Base-by-base conservation (phyloP, 2,329 filamentous ascomycete genomes). In the Xylariaceae sp. region DNA sequence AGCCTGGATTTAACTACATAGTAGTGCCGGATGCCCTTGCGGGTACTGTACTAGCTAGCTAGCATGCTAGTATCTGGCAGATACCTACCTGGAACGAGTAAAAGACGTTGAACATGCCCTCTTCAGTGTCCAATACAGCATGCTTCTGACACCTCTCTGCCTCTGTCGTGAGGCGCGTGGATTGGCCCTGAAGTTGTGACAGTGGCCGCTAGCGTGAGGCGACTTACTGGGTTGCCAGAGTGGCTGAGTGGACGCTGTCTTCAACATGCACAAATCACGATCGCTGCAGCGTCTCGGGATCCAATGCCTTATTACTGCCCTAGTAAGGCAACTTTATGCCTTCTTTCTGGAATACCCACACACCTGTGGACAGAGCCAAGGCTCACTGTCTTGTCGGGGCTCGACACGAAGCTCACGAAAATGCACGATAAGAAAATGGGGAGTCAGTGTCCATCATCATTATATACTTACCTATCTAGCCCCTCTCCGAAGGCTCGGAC, bases 371-470 rank as follows among this genome's bases (percentile, higher is more conserved):
- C 5, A 37, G 49, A 55, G 57, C 54, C 60, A 60, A 60, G 49
- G 26, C 44, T 53, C 37, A 29, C 21, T 44, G 40, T 56, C 40
- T 53, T 47, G 37, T 55, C 52, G 41, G 19, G 48, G 54, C 60
- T 60, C 60, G 52, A 62, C 52, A 21, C 57, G 48, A 60, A 48
- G 49, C 51, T 57, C 50, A 62, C 60, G 57, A 62, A 60, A 60
- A 62, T 42, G 50, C 57, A 54, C 57, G 57, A 60, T 56, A 54
- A 57, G 45, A 42, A 20, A 50, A 42, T 56, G 57, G 46, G 40
- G 41, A 26, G 50, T 54, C 52, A 20, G 56, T 46, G 42, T 40
- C 16, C 37, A 12, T 50, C 48, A 43, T 18, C n/a, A 26, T 44
- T 29, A 21, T 44, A 47, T 44, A 54, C 43, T 18, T 16, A 50